These are phyloP conservation scores for Funneliformis caledonium DNA, from an alignment of 371 early-diverging fungal species.

Conservation along the genomic window DNA sequence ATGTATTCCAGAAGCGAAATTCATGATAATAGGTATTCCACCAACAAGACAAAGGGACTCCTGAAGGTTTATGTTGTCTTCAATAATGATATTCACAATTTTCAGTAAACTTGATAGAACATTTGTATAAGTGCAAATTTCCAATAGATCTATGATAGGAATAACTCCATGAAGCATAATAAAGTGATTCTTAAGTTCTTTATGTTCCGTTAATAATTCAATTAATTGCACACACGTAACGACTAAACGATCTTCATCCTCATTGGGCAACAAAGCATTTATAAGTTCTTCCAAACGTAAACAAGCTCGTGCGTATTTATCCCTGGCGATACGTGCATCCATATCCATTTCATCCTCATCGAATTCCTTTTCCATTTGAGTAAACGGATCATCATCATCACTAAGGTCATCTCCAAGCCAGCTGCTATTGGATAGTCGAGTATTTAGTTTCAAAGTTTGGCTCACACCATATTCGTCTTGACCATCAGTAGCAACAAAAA, in stretches of 20 bases:
- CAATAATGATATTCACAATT: slow-evolving; percentile 53
- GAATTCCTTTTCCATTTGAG: slow-evolving; percentile 53
- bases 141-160: slow-evolving; percentile 57
- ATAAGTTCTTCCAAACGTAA: slow-evolving; percentile 48
- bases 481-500: not conserved
- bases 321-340: slow-evolving; percentile 53
- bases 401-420: slow-evolving; percentile 49
- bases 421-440: slow-evolving; percentile 36
- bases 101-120: slow-evolving; percentile 47
- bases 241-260: slow-evolving; percentile 45
- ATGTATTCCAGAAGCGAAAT: slow-evolving; percentile 48
- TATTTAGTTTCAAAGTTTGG: slow-evolving; percentile 27
- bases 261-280: slow-evolving; percentile 44
- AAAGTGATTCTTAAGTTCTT: slow-evolving; percentile 51
- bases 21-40: slow-evolving; percentile 56
- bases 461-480: slow-evolving; percentile 11
- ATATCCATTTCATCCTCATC: slow-evolving; percentile 51
- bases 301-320: slow-evolving; percentile 50
- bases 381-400: slow-evolving; percentile 60
- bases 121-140: slow-evolving; percentile 45
- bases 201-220: slow-evolving; percentile 48
- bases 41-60: slow-evolving; percentile 62
- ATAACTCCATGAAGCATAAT: slow-evolving; percentile 60
- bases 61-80: slow-evolving; percentile 50
- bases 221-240: slow-evolving; percentile 49